Conservation (phyloP, 2,329 filamentous ascomycete genomes). For the Fusarium sp. region DNA sequence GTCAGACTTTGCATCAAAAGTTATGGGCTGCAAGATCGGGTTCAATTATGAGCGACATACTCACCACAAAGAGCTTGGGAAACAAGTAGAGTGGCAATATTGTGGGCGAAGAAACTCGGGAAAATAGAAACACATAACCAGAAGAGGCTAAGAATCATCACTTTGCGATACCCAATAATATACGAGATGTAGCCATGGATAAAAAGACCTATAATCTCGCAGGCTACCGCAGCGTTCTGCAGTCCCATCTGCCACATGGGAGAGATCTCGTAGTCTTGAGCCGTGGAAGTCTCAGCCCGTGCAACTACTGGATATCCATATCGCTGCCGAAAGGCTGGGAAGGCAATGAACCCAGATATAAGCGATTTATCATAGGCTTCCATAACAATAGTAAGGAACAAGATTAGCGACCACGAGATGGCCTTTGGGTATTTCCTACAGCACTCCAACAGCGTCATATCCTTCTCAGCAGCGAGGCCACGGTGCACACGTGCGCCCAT, state of each 20-base stretch:
- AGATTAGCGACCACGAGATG: slow-evolving; percentile 27
- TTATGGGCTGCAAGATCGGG: no score
- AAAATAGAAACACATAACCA: slow-evolving; percentile 56
- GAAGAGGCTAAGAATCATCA: slow-evolving; percentile 55
- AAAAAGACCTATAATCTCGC: slow-evolving; percentile 54
- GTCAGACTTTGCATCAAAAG: no score
- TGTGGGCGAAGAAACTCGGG: slow-evolving; percentile 54
- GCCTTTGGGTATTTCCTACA: slow-evolving; percentile 31
- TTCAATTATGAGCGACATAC: no score
- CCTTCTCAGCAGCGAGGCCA: slow-evolving; percentile 20
- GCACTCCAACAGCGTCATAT: slow-evolving; percentile 25
- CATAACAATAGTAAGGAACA: slow-evolving; percentile 37
- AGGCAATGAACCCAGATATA: slow-evolving; percentile 16
- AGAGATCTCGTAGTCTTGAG: slow-evolving; percentile 21
- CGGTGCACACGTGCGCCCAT: slow-evolving; percentile 13
- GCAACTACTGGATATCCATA: slow-evolving; percentile 45
- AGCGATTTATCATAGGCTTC: slow-evolving; percentile 30
- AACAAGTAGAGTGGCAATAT: slow-evolving; percentile 50
- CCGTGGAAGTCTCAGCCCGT: no score
- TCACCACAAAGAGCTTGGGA: slow-evolving; percentile 51
- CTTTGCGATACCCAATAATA: slow-evolving; percentile 53
- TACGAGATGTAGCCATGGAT: slow-evolving; percentile 58
- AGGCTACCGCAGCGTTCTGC: neutral
- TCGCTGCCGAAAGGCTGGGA: slow-evolving; percentile 6
- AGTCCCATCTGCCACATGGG: slow-evolving; percentile 6